Evolutionary conservation across 345 rosid species (phyloP), one percentile per base, ranked within the genome.

Genomic region (Dimocarpus longan): DNA sequence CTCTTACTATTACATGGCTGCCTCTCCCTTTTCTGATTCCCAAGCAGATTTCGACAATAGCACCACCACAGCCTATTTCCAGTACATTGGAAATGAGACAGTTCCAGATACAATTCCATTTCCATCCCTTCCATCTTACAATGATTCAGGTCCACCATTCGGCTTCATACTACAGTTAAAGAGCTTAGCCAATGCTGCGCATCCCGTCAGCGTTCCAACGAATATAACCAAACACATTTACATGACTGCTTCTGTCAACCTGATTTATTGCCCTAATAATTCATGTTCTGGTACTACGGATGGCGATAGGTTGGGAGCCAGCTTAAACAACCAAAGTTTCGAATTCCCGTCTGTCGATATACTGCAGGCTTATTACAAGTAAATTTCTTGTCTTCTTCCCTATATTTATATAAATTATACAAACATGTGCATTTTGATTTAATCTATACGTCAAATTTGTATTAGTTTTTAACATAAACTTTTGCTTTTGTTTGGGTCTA

Each of bases 301-400:
- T 8, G 73, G 81, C 0, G 70, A 43, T 50, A 69, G 80, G 68
- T 4, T 57, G 5, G 24, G 82, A 19, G 89, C 91, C 3, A 88
- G 91, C 78, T 54, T 86, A 81, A 90, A 81, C 77, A 90, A 90
- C 66, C 71, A 86, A 5, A 88, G 89, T 70, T 88, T 88, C 64
- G 73, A 15, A 1, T 22, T 26, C 6, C 85, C 84, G 5, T 7
- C 48, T 0, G 77, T 82, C 4, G 84, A 80, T 76, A 71, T 86
- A 1, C 77, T 90, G 32, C 82, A 85, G 52, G 93, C 91, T 4
- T 90, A 88, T 71, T 86, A 83, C 82, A 50, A 80, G 87, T 80
- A 81, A 2, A 18, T 32, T 37, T 76, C n/a, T 71, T 46, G 12
- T 46, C 52, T 46, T 11, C 52, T 7, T 7, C 52, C 52, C 12